Base-by-base conservation (phyloP, 768 basidiomycete species). In the Leccinum fibrillosum region DNA sequence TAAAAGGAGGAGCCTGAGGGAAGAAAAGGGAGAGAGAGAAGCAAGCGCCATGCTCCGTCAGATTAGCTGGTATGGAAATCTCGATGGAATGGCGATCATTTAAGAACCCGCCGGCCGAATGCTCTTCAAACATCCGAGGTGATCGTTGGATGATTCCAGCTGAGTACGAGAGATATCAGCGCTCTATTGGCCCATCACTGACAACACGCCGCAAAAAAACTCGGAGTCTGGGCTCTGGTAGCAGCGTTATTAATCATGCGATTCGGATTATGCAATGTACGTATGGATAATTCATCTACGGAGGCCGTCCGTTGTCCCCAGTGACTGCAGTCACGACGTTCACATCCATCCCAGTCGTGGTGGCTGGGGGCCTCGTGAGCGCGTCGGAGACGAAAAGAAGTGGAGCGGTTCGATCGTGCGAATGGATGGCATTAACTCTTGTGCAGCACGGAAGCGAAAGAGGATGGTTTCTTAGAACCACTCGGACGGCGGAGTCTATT, bases 261-360 rank as follows among this genome's bases (percentile, higher is more conserved):
- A 60, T 67, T 28, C 13, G 59, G 49, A 71, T 66, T 71, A 71
- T 61, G 66, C 50, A 66, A 63, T 66, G 54, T 70, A 72, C 23
- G 66, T 73, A 62, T 61, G 64, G 67, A 62, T 61, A 44, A 60
- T 50, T 59, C 51, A 53, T 62, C 58, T 66, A 64, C 52, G 57
- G 55, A 57, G 53, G 37, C 37, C 37, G 17, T 37, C 17, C 17
- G 37, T 42, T n/a, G 39, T 42, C n/a, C 9, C 39, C 39, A 42
- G 39, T n/a, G 39, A 42, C 39, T 42, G 9, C 39, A 59, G 58
- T 42, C 59, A 21, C 56, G 52, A 37, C 28, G 34, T 53, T 52
- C 52, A 37, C 28, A 30, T 53, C 51, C 52, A 44, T 53, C 52
- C 48, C 58, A 54, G 11, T 25, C 34, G 28, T 37, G 50, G 54